Conservation (phyloP, 805 yeast species). For the Kodamaea kaohsiungensis region DNA sequence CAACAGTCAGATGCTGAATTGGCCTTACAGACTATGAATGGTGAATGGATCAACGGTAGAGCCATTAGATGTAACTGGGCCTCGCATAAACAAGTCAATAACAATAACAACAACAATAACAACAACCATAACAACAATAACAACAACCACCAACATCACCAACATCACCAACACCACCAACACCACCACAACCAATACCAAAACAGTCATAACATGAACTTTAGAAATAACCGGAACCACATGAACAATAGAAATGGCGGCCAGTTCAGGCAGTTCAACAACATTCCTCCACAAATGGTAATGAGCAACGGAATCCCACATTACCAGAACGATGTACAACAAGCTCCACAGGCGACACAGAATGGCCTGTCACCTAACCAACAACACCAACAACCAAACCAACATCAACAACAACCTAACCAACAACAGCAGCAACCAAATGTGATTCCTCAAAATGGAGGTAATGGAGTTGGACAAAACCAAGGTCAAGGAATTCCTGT, state of each 20-base stretch:
- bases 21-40: conserved; percentile 75
- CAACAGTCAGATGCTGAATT: conserved; percentile 68
- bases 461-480: conserved; percentile 4
- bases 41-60: conserved; percentile 69
- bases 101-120: conserved; percentile 1
- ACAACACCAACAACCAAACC: conserved; percentile 10
- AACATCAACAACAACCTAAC: conserved; percentile 5
- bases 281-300: background rate
- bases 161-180: background rate
- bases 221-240: conserved; percentile 4
- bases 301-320: conserved; percentile 12
- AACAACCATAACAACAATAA: background rate
- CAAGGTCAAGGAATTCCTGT: conserved; percentile 21
- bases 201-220: conserved; percentile 1
- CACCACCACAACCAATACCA: background rate
- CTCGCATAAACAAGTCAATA: conserved; percentile 54
- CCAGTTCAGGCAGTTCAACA: conserved; percentile 17
- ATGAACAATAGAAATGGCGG: conserved; percentile 7
- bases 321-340: conserved; percentile 7
- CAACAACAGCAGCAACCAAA: background rate
- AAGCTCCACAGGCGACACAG: conserved; percentile 3
- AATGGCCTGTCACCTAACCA: background rate
- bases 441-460: conserved; percentile 2
- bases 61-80: conserved; percentile 90
- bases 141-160: background rate